Evolutionary conservation across 2,329 filamentous ascomycete genomes (phyloP).

Genomic region (Colletotrichum falcatum): DNA sequence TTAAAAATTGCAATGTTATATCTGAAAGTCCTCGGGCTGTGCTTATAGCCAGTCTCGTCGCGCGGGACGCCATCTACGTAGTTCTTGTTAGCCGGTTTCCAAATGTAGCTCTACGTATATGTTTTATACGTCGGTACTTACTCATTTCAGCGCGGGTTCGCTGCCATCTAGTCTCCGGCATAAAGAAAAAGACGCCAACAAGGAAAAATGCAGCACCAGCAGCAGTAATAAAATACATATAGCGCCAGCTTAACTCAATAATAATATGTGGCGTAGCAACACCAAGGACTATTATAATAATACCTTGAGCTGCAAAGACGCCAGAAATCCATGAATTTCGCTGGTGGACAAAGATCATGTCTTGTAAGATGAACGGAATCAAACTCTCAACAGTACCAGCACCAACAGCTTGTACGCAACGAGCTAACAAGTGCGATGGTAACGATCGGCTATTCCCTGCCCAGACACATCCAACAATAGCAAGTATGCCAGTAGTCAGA

Average conservation of each 20-base stretch:
- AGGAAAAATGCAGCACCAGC: constrained; percentile 45
- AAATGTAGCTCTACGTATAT: fast-evolving
- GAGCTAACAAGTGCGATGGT: constrained; percentile 47
- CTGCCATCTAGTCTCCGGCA: constrained; percentile 52
- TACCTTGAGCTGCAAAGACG: constrained; percentile 47
- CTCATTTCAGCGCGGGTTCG: constrained; percentile 48
- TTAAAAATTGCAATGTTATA: constrained; percentile 50
- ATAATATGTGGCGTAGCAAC: constrained; percentile 48
- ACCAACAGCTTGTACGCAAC: constrained; percentile 50
- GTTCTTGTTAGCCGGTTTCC: neutral
- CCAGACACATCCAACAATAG: constrained; percentile 51
- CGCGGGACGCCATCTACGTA: constrained; percentile 42
- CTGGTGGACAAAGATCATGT: constrained; percentile 54
- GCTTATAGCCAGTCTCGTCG: neutral
- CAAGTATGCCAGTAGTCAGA: constrained; percentile 47
- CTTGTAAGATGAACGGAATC: constrained; percentile 53
- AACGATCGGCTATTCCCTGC: constrained; percentile 49
- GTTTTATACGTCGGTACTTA: neutral
- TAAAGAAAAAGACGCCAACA: constrained; percentile 46
- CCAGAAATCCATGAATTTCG: constrained; percentile 49
- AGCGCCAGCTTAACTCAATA: constrained; percentile 49
- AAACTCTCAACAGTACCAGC: constrained; percentile 51
- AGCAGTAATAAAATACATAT: constrained; percentile 51
- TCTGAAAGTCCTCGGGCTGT: constrained; percentile 44
- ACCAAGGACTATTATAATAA: constrained; percentile 47